A percentile compares a stretch with the other conserved stretches of the same genome.
Conservation (phyloP, 1,139 yeast genomes). For the Candida sp. region DNA sequence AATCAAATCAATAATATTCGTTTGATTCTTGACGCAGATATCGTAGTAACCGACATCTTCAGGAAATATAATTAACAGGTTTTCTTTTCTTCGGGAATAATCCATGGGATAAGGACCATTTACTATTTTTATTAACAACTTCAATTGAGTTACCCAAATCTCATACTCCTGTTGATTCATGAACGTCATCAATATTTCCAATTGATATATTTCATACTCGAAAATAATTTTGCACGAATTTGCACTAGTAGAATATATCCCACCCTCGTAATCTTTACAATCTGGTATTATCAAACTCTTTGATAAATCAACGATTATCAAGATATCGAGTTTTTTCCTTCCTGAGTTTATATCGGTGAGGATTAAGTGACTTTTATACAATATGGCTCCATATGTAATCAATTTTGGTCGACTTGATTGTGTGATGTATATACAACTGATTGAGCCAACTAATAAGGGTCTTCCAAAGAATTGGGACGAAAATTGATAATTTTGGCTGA, state of each 20-base stretch:
- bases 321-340: slow-evolving; percentile 22
- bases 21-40: slow-evolving; percentile 7
- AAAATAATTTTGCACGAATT: slow-evolving; percentile 41
- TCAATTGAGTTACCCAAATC: slow-evolving; percentile 40
- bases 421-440: slow-evolving; percentile 36
- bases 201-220: slow-evolving; percentile 37
- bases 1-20: slow-evolving; percentile 4
- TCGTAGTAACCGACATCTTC: slow-evolving; percentile 12
- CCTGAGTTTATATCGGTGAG: slow-evolving; percentile 12
- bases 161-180: slow-evolving; percentile 27
- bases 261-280: slow-evolving; percentile 26
- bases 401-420: slow-evolving; percentile 10
- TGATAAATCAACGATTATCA: slow-evolving; percentile 48
- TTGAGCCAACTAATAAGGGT: slow-evolving; percentile 36
- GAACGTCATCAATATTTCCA: slow-evolving; percentile 44
- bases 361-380: slow-evolving; percentile 52
- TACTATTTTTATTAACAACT: slow-evolving; percentile 28
- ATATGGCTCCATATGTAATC: slow-evolving; percentile 32
- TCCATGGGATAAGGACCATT: slow-evolving; percentile 41
- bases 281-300: slow-evolving; percentile 23
- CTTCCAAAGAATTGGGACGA: slow-evolving; percentile 38
- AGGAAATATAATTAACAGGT: slow-evolving; percentile 11
- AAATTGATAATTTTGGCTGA: slow-evolving; percentile 14
- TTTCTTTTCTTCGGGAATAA: slow-evolving; percentile 15
- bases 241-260: slow-evolving; percentile 30